phyloP scores from a whole-genome alignment of 1,284 basidiomycete species.

The Stygiomarasmius scandens region DNA sequence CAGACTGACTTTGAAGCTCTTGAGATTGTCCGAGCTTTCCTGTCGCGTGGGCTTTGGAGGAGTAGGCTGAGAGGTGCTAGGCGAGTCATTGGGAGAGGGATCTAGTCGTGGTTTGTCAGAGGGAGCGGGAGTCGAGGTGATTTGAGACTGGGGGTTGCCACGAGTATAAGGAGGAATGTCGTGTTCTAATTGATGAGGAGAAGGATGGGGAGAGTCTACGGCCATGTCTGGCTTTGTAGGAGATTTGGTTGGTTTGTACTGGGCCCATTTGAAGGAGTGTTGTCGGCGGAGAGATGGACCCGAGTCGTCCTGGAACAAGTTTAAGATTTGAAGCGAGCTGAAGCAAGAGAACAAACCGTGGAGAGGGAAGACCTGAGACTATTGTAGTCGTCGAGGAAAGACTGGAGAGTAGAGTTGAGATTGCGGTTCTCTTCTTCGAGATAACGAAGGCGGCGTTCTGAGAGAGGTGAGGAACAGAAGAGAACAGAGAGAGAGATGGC shows the following conservation, averaged over 20 bases:
- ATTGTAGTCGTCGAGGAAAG: conserved; percentile 69
- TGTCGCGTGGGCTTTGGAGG: conserved; percentile 54
- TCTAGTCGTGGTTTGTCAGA: conserved; percentile 27
- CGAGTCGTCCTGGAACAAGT: conserved; percentile 43
- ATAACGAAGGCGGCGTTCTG: conserved; percentile 68
- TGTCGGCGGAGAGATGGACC: conserved; percentile 62
- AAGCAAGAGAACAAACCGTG: conserved; percentile 21
- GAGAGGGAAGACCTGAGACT: conserved; percentile 42
- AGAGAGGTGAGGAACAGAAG: conserved; percentile 11
- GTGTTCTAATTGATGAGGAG: conserved; percentile 75
- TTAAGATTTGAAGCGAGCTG: not conserved
- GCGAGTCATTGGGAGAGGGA: conserved; percentile 35
- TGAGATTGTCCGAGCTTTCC: conserved; percentile 77
- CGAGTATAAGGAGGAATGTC: conserved; percentile 50
- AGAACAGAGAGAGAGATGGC: conserved; percentile 19
- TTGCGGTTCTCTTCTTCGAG: conserved; percentile 80
- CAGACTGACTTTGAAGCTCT: conserved; percentile 88
- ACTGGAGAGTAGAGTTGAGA: conserved; percentile 61
- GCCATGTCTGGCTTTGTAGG: conserved; percentile 66
- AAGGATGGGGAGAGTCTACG: conserved; percentile 72
- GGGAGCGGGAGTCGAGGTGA: conserved; percentile 21
- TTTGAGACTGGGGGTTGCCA: conserved; percentile 20
- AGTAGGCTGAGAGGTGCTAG: conserved; percentile 29
- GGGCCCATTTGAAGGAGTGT: conserved; percentile 82
- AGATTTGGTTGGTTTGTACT: conserved; percentile 71